Base-by-base conservation (phyloP, 1,284 basidiomycete genomes). In the Melampsora americana region DNA sequence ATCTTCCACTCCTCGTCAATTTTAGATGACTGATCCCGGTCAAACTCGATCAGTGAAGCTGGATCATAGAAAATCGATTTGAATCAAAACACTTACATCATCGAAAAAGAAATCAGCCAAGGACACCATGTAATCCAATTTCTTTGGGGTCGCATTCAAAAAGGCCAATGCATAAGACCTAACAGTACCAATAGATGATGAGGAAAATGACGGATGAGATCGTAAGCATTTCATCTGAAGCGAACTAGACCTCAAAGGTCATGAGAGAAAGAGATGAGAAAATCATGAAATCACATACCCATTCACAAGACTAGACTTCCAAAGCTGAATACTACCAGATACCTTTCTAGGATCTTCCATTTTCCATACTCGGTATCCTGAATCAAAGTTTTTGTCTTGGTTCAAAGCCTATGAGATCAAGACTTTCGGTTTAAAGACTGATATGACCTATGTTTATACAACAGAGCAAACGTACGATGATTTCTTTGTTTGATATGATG, bases 401-500 rank as follows among this genome's bases (percentile, higher is more conserved):
- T 73, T 73, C 23, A 73, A 48, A 65, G 46, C 70, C 70, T 73
- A n/a, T 16, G 30, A 14, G 11, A 35, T 9, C 28, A 35, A 26
- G 46, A 64, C 30, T 32, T 44, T 5, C n/a, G 30, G 23, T 2
- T 61, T 16, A 28, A 28, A 2, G 12, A 59, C 39, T 42, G 11
- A 12, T 42, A 1, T 42, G 6, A 42, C 12, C 4, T 11, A 20
- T 9, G 46, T 26, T 30, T 20, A 23, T 14, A 42, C 20, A n/a
- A n/a, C 14, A 39, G 35, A n/a, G 12, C 28, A 53, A 11, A 65
- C 59, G 7, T 26, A 73, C 70, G 56, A 73, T 73, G n/a, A 73
- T 62, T 65, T 73, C 62, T 59, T 66, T 66, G 48, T 73, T 73
- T 9, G 60, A 42, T 16, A 73, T 73, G 50, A 73, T 73, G 78